A percentile compares a stretch with the other conserved stretches of the same genome.
Evolutionary conservation across 2,329 filamentous ascomycete species (phyloP).

Genomic region (Trichoderma endophyticum): DNA sequence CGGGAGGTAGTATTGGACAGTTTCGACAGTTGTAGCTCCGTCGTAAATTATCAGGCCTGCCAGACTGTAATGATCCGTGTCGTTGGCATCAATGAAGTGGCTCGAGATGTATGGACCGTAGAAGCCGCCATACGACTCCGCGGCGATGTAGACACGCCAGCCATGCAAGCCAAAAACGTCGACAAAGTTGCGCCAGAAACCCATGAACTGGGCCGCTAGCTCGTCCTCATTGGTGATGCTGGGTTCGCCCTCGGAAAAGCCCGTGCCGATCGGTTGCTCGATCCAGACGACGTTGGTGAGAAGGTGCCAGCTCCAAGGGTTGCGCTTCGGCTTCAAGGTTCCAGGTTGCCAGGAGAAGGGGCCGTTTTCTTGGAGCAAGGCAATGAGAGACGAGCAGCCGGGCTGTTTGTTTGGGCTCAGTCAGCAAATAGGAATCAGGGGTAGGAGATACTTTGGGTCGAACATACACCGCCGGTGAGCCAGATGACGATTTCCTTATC

Average conservation of each 20-base stretch:
- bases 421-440: neutral
- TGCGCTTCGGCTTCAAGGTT: conserved; percentile 61
- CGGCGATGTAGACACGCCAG: conserved; percentile 69
- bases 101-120: conserved; percentile 71
- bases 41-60: conserved; percentile 71
- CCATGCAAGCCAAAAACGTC: conserved; percentile 65
- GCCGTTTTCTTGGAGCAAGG: conserved; percentile 73
- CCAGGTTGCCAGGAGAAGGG: conserved; percentile 70
- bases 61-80: conserved; percentile 65
- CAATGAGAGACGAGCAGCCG: conserved; percentile 61
- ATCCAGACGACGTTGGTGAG: conserved; percentile 60
- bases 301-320: conserved; percentile 65
- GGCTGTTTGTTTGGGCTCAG: conserved; percentile 29
- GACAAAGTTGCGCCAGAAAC: conserved; percentile 77
- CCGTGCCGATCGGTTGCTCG: conserved; percentile 65
- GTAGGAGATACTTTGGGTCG: neutral
- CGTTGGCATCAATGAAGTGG: conserved; percentile 65
- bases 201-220: conserved; percentile 67
- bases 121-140: conserved; percentile 65
- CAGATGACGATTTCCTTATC: conserved; percentile 61
- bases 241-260: conserved; percentile 63
- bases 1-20: conserved; percentile 44
- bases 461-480: conserved; percentile 52
- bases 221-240: conserved; percentile 66
- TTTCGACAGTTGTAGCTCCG: conserved; percentile 56